Base-by-base conservation (phyloP, 257 asterid genomes). In the Solanum piurae region DNA sequence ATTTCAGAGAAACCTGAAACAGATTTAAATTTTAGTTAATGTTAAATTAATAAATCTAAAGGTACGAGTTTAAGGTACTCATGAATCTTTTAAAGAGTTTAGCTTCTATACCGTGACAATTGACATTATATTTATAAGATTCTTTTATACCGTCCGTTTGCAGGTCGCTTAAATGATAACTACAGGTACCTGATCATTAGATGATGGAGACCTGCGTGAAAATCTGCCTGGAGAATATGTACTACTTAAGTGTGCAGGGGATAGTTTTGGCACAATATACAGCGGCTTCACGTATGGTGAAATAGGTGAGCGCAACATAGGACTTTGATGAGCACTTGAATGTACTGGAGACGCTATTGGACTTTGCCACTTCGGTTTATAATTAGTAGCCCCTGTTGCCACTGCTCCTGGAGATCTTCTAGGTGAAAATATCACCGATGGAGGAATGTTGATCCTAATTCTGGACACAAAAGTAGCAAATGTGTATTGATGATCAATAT, bases 361-460 rank as follows among this genome's bases (percentile, higher is more conserved):
- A 72, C 89, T 91, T 87, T 83, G 52, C 90, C 93, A 88, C 52
- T 71, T 87, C 2, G 55, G 55, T 71, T 84, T 76, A 71, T 71
- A 31, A 31, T 31, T 64, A 4, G 88, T 79, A 36, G 66, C 76
- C 8, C 68, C 68, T 16, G 66, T 7, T 49, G 90, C 68, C 71
- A 85, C 86, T 75, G 46, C 84, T 86, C 92, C 89, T n/a, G 91
- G 89, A 68, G 97, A 92, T 73, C 89, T 85, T 69, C 90, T 85
- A 37, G 92, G 88, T 18, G 91, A 90, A 23, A 89, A 87, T 89
- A 87, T 88, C 87, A 86, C 88, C 37, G 92, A 86, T 0, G 91
- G 91, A 84, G 87, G 82, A 90, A 92, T 80, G 68, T 89, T 94
- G 44, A 94, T 93, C 89, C 91, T 91, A 52, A 94, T 92, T 82